Evolutionary conservation across 2,329 filamentous ascomycete genomes (phyloP), one percentile per base, ranked within the genome.

Genomic region (Tolypocladium tropicale): DNA sequence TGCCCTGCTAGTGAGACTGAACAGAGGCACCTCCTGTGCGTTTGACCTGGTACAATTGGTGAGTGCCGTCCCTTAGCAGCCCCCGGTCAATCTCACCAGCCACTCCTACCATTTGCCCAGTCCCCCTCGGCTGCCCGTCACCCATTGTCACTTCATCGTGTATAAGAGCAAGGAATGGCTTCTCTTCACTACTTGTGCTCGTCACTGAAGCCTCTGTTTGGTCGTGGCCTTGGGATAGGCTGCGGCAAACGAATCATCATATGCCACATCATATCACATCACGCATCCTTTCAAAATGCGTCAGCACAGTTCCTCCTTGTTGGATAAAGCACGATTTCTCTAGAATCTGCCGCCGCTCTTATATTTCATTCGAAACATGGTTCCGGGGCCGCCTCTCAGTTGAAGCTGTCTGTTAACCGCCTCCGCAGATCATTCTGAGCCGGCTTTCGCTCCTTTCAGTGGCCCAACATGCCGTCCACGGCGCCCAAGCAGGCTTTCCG

Each of bases 401-500:
- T 11, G 2, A 18, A 2, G 7, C 7, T 33, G 28, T 32, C 5
- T n/a, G 5, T 21, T 50, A n/a, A 50, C 46, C 5, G 32, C 10
- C 10, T 21, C n/a, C 18, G 21, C 25, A 49, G 43, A n/a, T 53
- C 30, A 30, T 18, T 23, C 41, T 11, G 25, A 49, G 50, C 48
- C 56, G 58, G 53, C 50, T 61, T 54, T 61, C 57, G 53, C 53
- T 57, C 55, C 55, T 56, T 60, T 64, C 54, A 25, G 33, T 14
- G n/a, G 39, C 30, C 49, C 37, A 57, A 32, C 23, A 88, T 88
- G 85, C 74, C 81, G 56, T 73, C 79, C 39, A 68, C 75, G 63
- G 66, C 68, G 53, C 69, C 76, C 54, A 74, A 73, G 56, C 73
- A 78, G 51, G 82, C 86, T 66, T 97, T 97, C 74, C 89, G 86